Evolutionary conservation across 2,329 filamentous ascomycete species (phyloP), one percentile per base, ranked within the genome.

Genomic region (Neofusicoccum sp.): DNA sequence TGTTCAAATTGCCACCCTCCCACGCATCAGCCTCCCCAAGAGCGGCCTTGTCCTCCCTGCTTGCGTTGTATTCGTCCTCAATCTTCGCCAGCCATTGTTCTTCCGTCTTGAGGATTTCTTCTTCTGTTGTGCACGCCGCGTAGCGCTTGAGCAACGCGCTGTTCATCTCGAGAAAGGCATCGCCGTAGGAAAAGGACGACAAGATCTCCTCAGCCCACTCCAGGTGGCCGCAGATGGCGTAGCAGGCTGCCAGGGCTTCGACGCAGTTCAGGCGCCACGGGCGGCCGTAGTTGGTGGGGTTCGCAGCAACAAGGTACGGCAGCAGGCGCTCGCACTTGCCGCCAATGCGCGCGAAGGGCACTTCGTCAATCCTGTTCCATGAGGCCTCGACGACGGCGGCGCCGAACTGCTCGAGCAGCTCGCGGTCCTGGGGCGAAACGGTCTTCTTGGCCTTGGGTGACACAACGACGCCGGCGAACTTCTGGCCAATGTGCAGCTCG

Each of bases 341-440:
- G 30, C 95, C 95, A 62, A 99, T 96, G 66, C 89, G 89, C 62
- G 81, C 83, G 86, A 93, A 99, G 57, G 93, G 93, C 4, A 99
- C 87, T 75, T 99, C 95, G 49, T 89, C 83, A 6, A 96, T 91
- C 62, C 95, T 84, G 3, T 96, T 96, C 95, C 95, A 99, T 26
- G 91, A 96, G 71, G 93, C 96, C 78, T 99, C 95, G 16, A 99
- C 95, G 3, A 99, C 95, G 3, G 95, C 95, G 20, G 93, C 93
- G 65, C 95, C 95, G 71, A 90, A 90, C 74, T 92, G 88, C 69
- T 96, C 91, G 68, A 98, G 84, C 14, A 96, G 78, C 53, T 89
- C 86, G 61, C 81, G 81, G 76, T 99, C 95, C 56, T 91, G 90
- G 1, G 92, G 90, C 4, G 90, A 96, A 44, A 98, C 75, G 14